phyloP scores from a whole-genome alignment of 2,329 filamentous ascomycete genomes.

The Remersonia thermophila region DNA sequence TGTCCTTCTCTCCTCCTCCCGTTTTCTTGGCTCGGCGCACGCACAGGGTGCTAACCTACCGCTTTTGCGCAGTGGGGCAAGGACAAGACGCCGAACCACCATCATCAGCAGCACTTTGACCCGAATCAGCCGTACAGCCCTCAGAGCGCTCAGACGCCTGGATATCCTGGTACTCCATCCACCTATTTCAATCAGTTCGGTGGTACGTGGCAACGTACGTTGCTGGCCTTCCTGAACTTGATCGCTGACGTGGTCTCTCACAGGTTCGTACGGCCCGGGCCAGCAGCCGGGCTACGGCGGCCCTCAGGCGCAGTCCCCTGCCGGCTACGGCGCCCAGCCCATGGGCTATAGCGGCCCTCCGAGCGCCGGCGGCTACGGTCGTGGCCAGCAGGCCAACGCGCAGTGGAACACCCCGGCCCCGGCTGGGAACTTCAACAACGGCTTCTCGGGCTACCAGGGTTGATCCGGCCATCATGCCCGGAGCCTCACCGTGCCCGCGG shows the following conservation, averaged over 20 bases:
- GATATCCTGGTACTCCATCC: conserved; percentile 66
- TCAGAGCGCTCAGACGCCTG: conserved; percentile 60
- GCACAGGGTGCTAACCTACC: too few relatives aligned
- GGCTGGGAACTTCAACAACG: conserved; percentile 48
- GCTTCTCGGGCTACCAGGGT: conserved; percentile 52
- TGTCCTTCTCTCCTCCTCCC: conserved; percentile 30
- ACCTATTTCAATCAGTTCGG: conserved; percentile 91
- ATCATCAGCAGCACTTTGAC: conserved; percentile 56
- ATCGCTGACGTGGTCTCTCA: conserved; percentile 18
- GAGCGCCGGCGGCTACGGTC: conserved; percentile 75
- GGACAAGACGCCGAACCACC: conserved; percentile 79
- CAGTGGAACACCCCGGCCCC: conserved; percentile 41
- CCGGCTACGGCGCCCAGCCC: conserved; percentile 51
- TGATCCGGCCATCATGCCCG: conserved; percentile 17
- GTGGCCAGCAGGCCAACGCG: conserved; percentile 51
- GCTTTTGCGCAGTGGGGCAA: conserved; percentile 74
- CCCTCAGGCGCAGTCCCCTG: conserved; percentile 48
- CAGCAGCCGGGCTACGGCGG: conserved; percentile 54
- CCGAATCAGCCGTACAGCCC: conserved; percentile 64
- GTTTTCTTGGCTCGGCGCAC: not conserved
- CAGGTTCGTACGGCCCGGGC: conserved; percentile 28
- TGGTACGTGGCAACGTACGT: conserved; percentile 37
- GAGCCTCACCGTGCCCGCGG: too few relatives aligned
- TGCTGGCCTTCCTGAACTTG: conserved; percentile 30
- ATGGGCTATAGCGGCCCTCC: conserved; percentile 60